Conservation (phyloP, 2,329 filamentous ascomycete genomes). For the Penicillium olsonii region DNA sequence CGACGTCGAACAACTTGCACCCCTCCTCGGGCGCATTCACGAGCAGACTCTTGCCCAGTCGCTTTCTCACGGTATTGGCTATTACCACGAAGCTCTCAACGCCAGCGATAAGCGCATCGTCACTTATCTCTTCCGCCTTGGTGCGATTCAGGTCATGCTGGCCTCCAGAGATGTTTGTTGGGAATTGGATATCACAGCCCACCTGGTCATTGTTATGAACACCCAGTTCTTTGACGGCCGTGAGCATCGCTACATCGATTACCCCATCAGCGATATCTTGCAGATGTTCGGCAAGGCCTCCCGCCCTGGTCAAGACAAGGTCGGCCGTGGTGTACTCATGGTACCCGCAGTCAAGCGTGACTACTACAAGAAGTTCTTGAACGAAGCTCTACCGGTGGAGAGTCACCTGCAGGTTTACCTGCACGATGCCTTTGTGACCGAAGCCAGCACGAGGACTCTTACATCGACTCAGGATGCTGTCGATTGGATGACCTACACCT, state of each 20-base stretch:
- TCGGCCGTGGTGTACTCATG: conserved; percentile 92
- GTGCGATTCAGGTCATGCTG: conserved; percentile 83
- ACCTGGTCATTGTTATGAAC: conserved; percentile 94
- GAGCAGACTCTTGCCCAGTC: conserved; percentile 87
- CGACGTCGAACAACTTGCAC: conserved; percentile 76
- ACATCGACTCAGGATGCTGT: conserved; percentile 95
- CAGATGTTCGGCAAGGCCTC: conserved; percentile 98
- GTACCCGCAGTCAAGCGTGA: conserved; percentile 90
- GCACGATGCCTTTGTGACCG: conserved; percentile 93
- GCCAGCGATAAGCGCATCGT: conserved; percentile 90
- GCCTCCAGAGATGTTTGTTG: conserved; percentile 90
- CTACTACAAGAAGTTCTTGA: conserved; percentile 98
- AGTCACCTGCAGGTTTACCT: conserved; percentile 89
- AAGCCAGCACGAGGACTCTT: conserved; percentile 95
- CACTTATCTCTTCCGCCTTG: conserved; percentile 84
- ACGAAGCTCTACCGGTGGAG: conserved; percentile 93
- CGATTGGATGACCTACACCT: conserved; percentile 98
- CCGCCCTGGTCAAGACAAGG: conserved; percentile 73
- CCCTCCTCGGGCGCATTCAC: conserved; percentile 78
- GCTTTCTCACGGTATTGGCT: conserved; percentile 89
- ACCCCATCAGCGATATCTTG: conserved; percentile 87
- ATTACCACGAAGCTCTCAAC: conserved; percentile 93
- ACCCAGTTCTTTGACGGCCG: conserved; percentile 97
- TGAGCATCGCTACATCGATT: conserved; percentile 96
- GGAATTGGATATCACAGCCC: conserved; percentile 85